Evolutionary conservation across 164 flowering plant species (phyloP), one percentile per base, ranked within the genome.

Genomic region (Kalanchoe fedtschenkoi): DNA sequence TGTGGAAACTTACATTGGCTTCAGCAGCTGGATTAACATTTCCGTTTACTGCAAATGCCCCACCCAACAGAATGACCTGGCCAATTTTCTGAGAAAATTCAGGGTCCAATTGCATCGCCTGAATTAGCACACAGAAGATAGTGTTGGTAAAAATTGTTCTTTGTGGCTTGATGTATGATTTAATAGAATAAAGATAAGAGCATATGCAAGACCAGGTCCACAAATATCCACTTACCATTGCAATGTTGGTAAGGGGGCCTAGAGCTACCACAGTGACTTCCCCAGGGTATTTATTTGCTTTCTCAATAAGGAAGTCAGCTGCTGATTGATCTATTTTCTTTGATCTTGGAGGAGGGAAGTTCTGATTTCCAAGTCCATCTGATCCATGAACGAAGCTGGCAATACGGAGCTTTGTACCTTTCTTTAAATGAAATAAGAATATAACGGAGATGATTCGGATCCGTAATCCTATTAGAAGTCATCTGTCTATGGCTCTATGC

Each of bases 21-120:
- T 92, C 98, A 22, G 96, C 80, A 19, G 98, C 96, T n/a, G 98
- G 96, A 73, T 92, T 89, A 15, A 89, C 98, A 77, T 89, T 92
- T 62, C 97, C 97, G 71, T 88, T 87, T 65, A 89, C 96, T 35
- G 84, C 62, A 79, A 92, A 92, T 60, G 96, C 90, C 69, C 98
- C 98, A 67, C 98, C 98, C 71, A 89, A 95, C 74, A 92, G 34
- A 66, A 81, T 79, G 65, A 92, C 84, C 70, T 89, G 87, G 47
- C 81, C 79, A 61, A 89, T 67, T 62, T 89, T 92, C 47, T 78
- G 78, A n/a, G 76, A 41, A 75, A 92, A 89, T 38, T 60, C 74
- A 61, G 98, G 86, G 80, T 89, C 96, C 57, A 68, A 70, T 65
- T 88, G 71, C 47, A 88, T 69, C 32, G 96, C 97, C 97, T 92